Conservation (phyloP, 2,329 filamentous ascomycete species). For the Botrytis galanthina region DNA sequence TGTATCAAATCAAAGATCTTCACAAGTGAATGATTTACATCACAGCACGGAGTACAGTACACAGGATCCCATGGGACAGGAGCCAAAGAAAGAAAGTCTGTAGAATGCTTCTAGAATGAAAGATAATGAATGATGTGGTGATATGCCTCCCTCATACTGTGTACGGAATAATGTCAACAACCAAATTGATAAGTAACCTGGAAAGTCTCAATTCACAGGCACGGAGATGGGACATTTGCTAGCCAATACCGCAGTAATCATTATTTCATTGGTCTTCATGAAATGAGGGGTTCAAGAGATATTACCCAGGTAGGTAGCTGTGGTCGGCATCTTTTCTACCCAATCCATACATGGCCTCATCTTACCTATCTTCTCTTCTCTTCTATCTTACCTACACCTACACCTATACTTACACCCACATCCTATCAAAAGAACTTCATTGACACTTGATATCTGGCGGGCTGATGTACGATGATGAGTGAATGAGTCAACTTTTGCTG, state of each 20-base stretch:
- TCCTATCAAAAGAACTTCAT: constrained; percentile 4
- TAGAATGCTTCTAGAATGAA: neutral
- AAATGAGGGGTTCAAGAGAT: neutral
- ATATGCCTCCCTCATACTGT: neutral
- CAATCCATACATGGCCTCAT: neutral
- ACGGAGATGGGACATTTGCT: neutral
- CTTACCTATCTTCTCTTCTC: neutral
- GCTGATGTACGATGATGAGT: neutral
- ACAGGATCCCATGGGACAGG: neutral
- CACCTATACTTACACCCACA: neutral
- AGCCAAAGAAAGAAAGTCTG: neutral
- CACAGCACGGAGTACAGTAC: neutral
- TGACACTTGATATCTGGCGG: neutral
- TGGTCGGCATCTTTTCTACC: neutral
- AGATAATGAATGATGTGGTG: neutral
- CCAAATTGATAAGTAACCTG: neutral
- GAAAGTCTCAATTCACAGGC: too few species aligned
- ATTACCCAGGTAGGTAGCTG: neutral
- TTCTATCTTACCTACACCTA: neutral
- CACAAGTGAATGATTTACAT: neutral
- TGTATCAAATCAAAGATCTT: neutral
- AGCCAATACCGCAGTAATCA: neutral
- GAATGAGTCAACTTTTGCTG: constrained; percentile 6
- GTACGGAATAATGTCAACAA: neutral
- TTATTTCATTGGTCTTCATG: neutral